phyloP scores from a whole-genome alignment of 805 yeast genomes.

The Candida methanosorbosa region DNA sequence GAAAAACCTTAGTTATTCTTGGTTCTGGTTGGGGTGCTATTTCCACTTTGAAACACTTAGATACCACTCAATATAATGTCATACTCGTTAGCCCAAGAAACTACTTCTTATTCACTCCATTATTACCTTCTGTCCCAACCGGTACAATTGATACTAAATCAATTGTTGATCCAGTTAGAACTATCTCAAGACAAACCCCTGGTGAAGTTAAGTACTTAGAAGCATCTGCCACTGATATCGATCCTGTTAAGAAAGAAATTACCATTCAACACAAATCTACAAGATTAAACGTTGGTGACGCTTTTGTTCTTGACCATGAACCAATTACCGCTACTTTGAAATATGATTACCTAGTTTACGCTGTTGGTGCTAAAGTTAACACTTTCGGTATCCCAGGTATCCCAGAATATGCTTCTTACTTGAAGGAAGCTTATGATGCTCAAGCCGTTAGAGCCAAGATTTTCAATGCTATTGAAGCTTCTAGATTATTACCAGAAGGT shows the following conservation, averaged over 20 bases:
- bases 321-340: conserved; percentile 36
- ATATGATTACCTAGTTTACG: conserved; percentile 82
- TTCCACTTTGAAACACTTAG: conserved; percentile 74
- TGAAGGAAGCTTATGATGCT: conserved; percentile 87
- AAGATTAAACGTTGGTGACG: conserved; percentile 46
- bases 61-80: conserved; percentile 81
- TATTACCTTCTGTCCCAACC: conserved; percentile 89
- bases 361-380: conserved; percentile 93
- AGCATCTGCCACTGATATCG: conserved; percentile 84
- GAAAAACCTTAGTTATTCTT: conserved; percentile 68
- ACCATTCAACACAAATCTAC: conserved; percentile 49
- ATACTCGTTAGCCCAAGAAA: conserved; percentile 89
- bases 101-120: conserved; percentile 92
- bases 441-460: conserved; percentile 73
- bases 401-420: conserved; percentile 74
- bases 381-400: conserved; percentile 96
- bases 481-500: conserved; percentile 65
- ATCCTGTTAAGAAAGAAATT: conserved; percentile 58
- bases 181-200: conserved; percentile 65
- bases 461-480: conserved; percentile 85
- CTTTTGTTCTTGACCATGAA: conserved; percentile 37
- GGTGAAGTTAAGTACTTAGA: conserved; percentile 80
- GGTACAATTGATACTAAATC: conserved; percentile 88
- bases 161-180: conserved; percentile 87
- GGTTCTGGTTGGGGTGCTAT: conserved; percentile 97